Conservation (phyloP, 2,329 filamentous ascomycete genomes). For the Claviceps purpurea region DNA sequence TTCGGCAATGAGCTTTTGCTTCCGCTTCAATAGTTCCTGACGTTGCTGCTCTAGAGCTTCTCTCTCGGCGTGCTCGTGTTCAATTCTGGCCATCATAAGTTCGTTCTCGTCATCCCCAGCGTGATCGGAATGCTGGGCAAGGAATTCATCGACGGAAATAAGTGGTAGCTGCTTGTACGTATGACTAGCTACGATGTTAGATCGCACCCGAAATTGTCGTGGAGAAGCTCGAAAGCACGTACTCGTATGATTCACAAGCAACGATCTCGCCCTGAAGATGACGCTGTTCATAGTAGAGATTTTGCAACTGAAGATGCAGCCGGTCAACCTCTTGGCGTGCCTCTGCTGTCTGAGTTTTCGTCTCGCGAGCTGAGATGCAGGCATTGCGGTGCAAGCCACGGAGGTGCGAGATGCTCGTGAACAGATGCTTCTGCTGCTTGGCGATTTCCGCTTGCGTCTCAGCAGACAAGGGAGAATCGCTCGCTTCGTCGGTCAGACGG, state of each 20-base stretch:
- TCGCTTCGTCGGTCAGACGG: slow-evolving; percentile 34
- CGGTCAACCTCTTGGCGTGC: slow-evolving; percentile 83
- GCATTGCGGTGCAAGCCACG: slow-evolving; percentile 74
- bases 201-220: not conserved
- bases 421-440: slow-evolving; percentile 66
- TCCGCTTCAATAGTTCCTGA: slow-evolving; percentile 56
- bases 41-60: slow-evolving; percentile 75
- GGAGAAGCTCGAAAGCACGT: slow-evolving; percentile 22
- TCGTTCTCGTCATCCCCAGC: slow-evolving; percentile 60
- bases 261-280: slow-evolving; percentile 82
- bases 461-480: slow-evolving; percentile 27
- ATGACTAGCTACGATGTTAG: slow-evolving; percentile 43
- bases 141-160: slow-evolving; percentile 70
- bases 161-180: slow-evolving; percentile 78
- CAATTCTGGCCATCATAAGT: slow-evolving; percentile 79
- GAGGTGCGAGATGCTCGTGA: slow-evolving; percentile 65
- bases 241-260: slow-evolving; percentile 88
- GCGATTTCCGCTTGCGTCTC: slow-evolving; percentile 47
- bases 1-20: slow-evolving; percentile 48
- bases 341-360: slow-evolving; percentile 75
- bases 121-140: slow-evolving; percentile 62
- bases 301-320: slow-evolving; percentile 84
- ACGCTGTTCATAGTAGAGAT: slow-evolving; percentile 89
- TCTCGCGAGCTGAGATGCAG: slow-evolving; percentile 67
- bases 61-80: slow-evolving; percentile 76